Evolutionary conservation across 495 filamentous ascomycete genomes (phyloP).

Genomic region (Xylaria bambusicola): DNA sequence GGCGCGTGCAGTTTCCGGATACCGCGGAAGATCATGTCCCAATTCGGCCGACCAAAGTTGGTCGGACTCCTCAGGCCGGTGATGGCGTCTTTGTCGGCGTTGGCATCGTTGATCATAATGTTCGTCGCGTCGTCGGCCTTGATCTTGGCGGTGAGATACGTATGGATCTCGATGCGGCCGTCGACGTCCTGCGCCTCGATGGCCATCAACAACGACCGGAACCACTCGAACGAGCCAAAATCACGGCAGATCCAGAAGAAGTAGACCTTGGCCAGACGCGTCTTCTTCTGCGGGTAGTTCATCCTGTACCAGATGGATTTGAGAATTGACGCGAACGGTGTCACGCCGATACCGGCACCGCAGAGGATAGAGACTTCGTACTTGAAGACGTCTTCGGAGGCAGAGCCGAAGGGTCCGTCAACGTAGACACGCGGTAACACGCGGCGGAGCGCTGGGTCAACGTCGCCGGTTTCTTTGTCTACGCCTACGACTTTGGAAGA

Average conservation of each 20-base stretch:
- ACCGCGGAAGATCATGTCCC: conserved; percentile 77
- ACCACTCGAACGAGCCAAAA: conserved; percentile 81
- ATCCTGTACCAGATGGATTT: conserved; percentile 89
- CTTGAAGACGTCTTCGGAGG: conserved; percentile 77
- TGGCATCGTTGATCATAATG: conserved; percentile 83
- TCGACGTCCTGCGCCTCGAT: conserved; percentile 84
- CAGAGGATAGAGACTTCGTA: conserved; percentile 70
- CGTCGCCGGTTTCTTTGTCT: conserved; percentile 56
- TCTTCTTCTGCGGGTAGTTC: conserved; percentile 76
- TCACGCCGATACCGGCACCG: conserved; percentile 74
- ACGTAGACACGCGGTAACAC: conserved; percentile 75
- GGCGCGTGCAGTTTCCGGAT: conserved; percentile 71
- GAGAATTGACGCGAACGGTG: conserved; percentile 74
- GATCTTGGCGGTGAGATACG: conserved; percentile 57
- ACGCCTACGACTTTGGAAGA: conserved; percentile 65
- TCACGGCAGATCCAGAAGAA: conserved; percentile 86
- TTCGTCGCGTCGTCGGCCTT: conserved; percentile 78
- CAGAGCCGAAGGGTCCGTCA: conserved; percentile 77
- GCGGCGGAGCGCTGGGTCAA: conserved; percentile 67
- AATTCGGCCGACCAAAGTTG: conserved; percentile 77
- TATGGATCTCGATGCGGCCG: conserved; percentile 71
- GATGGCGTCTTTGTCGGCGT: conserved; percentile 75
- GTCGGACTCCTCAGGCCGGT: conserved; percentile 74
- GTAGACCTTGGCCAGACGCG: conserved; percentile 74
- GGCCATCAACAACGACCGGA: conserved; percentile 72